Evolutionary conservation across 306 rosid species (phyloP), one percentile per base, ranked within the genome.

Genomic region (Geum urbanum): DNA sequence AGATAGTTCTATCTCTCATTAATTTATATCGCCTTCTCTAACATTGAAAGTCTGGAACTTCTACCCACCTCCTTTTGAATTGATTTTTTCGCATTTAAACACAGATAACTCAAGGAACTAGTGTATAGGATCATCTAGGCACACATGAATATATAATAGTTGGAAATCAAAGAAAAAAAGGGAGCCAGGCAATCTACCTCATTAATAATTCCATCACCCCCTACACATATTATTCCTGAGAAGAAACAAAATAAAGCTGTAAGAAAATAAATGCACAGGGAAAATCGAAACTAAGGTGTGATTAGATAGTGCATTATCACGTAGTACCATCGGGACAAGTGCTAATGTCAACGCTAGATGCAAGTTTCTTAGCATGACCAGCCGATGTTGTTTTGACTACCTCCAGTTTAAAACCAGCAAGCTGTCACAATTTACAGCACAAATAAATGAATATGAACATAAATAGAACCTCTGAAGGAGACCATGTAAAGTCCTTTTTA

Each of bases 121-220:
- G 18, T 2, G 20, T n/a, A 52, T n/a, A 20, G 56, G 11, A 52
- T 4, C n/a, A 52, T 19, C 57, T 52, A 52, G 18, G n/a, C n/a
- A n/a, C n/a, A n/a, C n/a, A n/a, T n/a, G n/a, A n/a, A n/a, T n/a
- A n/a, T n/a, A n/a, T n/a, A 5, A 63, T 46, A 73, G 66, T 66
- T 70, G 66, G 66, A 46, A 76, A 48, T 9, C n/a, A n/a, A n/a
- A 72, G 50, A 37, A 65, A 79, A 54, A 50, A 51, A 61, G 66
- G 71, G 67, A 67, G 40, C 60, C 55, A 66, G 57, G 67, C n/a
- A 19, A 73, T 90, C 77, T 72, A 94, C 99, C 99, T 94, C 99
- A 77, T 94, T 94, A 75, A 94, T 94, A 75, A 94, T 88, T 71
- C 99, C 99, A 86, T 94, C 99, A 62, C 99, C 99, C 66, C 99